phyloP scores from a whole-genome alignment of 176 grass and related monocot species.

The Oryza rufipogon region DNA sequence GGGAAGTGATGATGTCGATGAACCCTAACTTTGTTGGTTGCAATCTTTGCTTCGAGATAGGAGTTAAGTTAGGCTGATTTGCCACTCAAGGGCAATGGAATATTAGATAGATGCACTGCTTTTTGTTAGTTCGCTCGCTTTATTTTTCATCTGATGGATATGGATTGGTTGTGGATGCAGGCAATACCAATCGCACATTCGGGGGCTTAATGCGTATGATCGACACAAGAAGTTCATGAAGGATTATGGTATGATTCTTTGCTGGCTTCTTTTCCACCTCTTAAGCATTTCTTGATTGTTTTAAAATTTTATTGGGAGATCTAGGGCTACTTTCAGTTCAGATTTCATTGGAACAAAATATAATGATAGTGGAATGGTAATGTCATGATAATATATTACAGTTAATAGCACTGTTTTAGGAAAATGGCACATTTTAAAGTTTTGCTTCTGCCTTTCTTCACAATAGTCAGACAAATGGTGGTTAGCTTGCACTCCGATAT shows the following conservation, averaged over 20 bases:
- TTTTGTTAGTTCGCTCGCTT: not conserved
- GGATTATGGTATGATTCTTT: conserved; percentile 61
- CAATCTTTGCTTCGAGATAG: not conserved
- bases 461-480: not conserved
- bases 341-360: not conserved
- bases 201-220: conserved; percentile 79
- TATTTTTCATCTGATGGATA: not conserved
- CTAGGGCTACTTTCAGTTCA: not conserved
- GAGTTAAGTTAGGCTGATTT: not conserved
- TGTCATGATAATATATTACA: not conserved
- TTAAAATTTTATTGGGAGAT: not conserved
- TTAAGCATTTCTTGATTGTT: not conserved
- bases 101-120: not conserved
- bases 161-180: conserved; percentile 51
- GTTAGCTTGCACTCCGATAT: not conserved
- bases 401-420: not conserved
- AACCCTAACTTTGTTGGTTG: not conserved
- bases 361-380: not conserved
- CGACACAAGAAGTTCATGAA: conserved; percentile 88
- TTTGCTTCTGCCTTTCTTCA: not conserved
- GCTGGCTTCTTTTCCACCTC: not conserved
- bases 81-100: not conserved
- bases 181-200: conserved; percentile 87
- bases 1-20: not conserved
- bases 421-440: not conserved